Evolutionary conservation across 805 yeast species (phyloP), one percentile per base, ranked within the genome.

Genomic region (Wickerhamomyces silvicola): DNA sequence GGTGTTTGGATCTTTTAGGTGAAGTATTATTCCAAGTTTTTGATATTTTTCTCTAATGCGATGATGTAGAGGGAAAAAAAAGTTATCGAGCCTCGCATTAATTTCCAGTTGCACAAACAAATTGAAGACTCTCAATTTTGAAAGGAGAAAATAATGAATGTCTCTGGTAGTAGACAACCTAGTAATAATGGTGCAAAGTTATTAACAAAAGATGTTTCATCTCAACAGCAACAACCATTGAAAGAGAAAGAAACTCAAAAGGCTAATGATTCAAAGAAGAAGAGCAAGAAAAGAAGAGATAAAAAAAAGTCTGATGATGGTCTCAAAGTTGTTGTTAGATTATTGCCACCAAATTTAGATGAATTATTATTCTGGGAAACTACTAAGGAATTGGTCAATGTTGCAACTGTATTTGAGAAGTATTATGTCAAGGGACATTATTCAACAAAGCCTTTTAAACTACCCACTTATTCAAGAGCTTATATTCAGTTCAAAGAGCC

Each of bases 401-500:
- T 39, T 3, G 32, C 43, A 2, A 27, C 24, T 7, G 41, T 35
- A 6, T 30, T 29, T 2, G 45, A 48, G 2, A 41, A 38, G 19
- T 67, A 68, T 42, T 71, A 64, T 46, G 61, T 64, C 3, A 36
- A 48, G 32, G 78, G 78, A 3, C 42, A 49, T 12, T 59, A 59
- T 32, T 53, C 70, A 0, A 26, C 31, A 1, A 54, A 52, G 13
- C 66, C 67, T 1, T 68, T 58, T 37, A 66, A 64, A 25, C 39
- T 44, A 10, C 68, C 70, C 0, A 45, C 47, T 1, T 54, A 52
- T 35, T 68, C 75, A 2, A 48, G 73, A 36, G 62, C 66, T 10
- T 70, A 65, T 45, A 39, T 67, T 3, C 35, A 39, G 10, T 61
- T 70, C 36, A 56, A 54, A 28, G 52, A 45, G n/a, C 46, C 48